Base-by-base conservation (phyloP, 73 alveolate species). In the Blepharisma japonicum region DNA sequence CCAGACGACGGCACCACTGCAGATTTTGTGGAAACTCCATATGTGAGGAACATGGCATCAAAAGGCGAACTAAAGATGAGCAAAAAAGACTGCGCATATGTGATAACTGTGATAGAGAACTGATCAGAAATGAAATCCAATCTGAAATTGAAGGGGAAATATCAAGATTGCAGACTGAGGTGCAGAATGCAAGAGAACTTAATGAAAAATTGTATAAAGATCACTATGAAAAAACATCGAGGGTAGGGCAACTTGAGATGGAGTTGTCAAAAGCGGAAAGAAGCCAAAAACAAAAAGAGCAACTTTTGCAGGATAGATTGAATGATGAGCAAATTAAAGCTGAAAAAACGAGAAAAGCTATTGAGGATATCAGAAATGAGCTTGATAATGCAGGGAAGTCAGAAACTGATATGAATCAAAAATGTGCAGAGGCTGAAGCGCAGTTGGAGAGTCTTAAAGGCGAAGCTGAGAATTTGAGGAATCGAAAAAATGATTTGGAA, bases 131-230 rank as follows among this genome's bases (percentile, higher is more conserved):
- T 14, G 74, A 61, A 61, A 39, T 61, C 50, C 38, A 39, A 61
- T 14, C 14, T 14, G 74, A 61, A 61, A 39, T 61, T 25, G 74
- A 61, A 25, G 74, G 23, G 46, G 74, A 61, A 61, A 39, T 61
- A 9, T 8, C 38, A 18, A 14, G 47, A 61, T 39, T 61, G 11
- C 47, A 61, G 23, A 61, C 14, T 2, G 47, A 61, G 23, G 74
- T 61, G 2, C 74, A 18, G 2, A n/a, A 61, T 61, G 74, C 74
- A 25, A 61, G 46, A 25, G 74, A 61, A 61, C 4, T 61, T 1
- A 61, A 61, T 61, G 74, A 61, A 61, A 61, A 61, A 61, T 25
- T 61, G 11, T 61, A 61, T 25, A 61, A 61, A 61, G 74, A 61
- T 14, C 74, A 61, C 23, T 61, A 61, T 61, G 74, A 61, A 61